Evolutionary conservation across 2,329 filamentous ascomycete species (phyloP), one percentile per base, ranked within the genome.

Genomic region (Zymoseptoria ardabiliae): DNA sequence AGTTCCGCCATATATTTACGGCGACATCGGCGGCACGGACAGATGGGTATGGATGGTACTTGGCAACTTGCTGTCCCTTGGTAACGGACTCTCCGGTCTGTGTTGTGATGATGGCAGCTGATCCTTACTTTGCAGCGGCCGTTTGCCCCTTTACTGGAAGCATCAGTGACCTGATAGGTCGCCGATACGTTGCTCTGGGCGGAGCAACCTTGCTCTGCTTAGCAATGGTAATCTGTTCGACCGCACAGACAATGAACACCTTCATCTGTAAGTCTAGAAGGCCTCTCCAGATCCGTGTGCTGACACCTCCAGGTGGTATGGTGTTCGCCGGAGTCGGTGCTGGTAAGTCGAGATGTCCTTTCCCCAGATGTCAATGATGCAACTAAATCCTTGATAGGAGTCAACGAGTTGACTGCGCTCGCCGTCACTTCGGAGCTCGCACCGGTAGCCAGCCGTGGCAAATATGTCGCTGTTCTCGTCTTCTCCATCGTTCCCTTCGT

Each of bases 391-490:
- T 9, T 28, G 8, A 28, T 28, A 28, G 55, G 55, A 3, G 80
- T 89, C 61, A 85, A 85, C 64, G 86, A 89, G 70, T 75, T 89
- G 35, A 89, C 85, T 5, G 85, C 86, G 4, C 76, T 90, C 8
- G 85, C 86, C 25, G 86, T 81, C 35, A 86, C 85, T 1, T 84
- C 85, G 2, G 86, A 90, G 69, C 78, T 89, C 61, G 86, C 85
- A 0, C 86, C 86, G 1, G 84, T 83, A 22, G 76, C 80, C 17
- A 82, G 87, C 69, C 80, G 87, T 50, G 86, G 84, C 28, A 81
- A 81, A 68, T 87, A 87, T 68, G 80, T 87, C 30, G 81, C 82
- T 13, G 72, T 80, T 1, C 71, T 88, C 11, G 80, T 86, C 52
- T 79, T 86, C 66, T 84, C 81, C 57, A 85, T 87, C 59, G 63